Evolutionary conservation across 2,329 filamentous ascomycete genomes (phyloP).

Genomic region (Trichothecium sympodiale): DNA sequence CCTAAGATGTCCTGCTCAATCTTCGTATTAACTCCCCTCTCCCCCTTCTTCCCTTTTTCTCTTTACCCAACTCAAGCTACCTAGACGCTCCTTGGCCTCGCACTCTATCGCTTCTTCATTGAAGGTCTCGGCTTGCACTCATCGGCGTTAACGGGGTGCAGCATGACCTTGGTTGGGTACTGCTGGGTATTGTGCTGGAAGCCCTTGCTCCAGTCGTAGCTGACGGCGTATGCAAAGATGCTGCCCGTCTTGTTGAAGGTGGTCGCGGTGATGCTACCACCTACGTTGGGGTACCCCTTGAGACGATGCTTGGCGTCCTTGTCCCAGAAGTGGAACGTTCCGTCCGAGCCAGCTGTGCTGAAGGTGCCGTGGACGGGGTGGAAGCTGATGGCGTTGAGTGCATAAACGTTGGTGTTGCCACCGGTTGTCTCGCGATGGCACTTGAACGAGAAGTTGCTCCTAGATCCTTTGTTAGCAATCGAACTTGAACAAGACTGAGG

Average conservation of each 20-base stretch:
- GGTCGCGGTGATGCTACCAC: conserved; percentile 79
- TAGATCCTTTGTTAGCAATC: too few relatives aligned
- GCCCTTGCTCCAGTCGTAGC: conserved; percentile 98
- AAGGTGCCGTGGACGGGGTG: conserved; percentile 97
- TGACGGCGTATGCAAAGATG: conserved; percentile 81
- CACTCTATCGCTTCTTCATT: conserved; percentile 44
- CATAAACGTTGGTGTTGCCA: conserved; percentile 80
- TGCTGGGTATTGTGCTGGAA: conserved; percentile 71
- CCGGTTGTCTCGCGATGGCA: conserved; percentile 80
- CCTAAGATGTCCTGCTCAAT: too few relatives aligned
- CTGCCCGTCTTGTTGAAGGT: conserved; percentile 81
- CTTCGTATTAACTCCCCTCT: too few relatives aligned
- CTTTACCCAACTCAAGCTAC: background rate
- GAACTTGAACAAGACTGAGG: background rate
- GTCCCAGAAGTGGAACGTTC: conserved; percentile 96
- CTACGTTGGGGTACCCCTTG: conserved; percentile 77
- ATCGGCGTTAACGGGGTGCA: conserved; percentile 60
- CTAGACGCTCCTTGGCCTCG: background rate
- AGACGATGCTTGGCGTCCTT: conserved; percentile 81
- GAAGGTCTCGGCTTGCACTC: conserved; percentile 52
- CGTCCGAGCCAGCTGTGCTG: conserved; percentile 88
- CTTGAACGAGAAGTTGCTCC: conserved; percentile 97
- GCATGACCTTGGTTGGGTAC: conserved; percentile 71
- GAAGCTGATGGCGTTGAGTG: conserved; percentile 96
- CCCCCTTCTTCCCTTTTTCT: too few relatives aligned